Base-by-base conservation (phyloP, 371 early-diverging fungal species). In the Apophysomyces sp. region DNA sequence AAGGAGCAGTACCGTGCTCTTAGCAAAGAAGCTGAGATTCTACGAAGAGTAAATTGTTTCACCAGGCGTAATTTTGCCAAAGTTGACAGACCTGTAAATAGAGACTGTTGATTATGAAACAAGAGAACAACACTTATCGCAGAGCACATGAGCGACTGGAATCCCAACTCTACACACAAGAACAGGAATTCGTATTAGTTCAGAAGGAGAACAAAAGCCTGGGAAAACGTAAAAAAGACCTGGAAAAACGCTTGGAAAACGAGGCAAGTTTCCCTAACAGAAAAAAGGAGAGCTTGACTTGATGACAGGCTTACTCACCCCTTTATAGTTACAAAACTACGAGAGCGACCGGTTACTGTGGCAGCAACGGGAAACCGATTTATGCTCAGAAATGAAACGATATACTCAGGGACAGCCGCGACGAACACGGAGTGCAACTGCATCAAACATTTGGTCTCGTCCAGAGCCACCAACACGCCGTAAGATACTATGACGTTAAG, bases 341-440 rank as follows among this genome's bases (percentile, higher is more conserved):
- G 76, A 72, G 39, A 68, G 61, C 26, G 76, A 72, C 26, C 53
- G 71, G 21, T 29, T 62, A 16, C 31, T 61, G 27, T 72, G 76
- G 76, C 69, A 73, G 34, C 67, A 71, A 27, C 56, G 66, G 26
- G 76, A 72, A 63, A 13, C 57, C n/a, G 73, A 72, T 18, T 59
- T 71, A 21, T 40, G 55, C 18, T 51, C 51, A 15, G 67, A 67
- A 55, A 58, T 69, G 3, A 66, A 66, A 27, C 56, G 62, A 12
- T 58, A 53, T 51, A 55, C 58, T 21, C 49, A 44, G 21, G 49
- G 49, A 21, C 49, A 44, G 11, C 69, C 69, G 39, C 57, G 69
- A 8, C 51, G 70, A 36, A 65, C 68, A 4, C 62, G 60, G 6
- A 72, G 68, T 61, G 68, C 68, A n/a, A 66, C 68, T 2, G 65